Evolutionary conservation across 768 basidiomycete species (phyloP), one percentile per base, ranked within the genome.

Genomic region (Collybiopsis luxurians): DNA sequence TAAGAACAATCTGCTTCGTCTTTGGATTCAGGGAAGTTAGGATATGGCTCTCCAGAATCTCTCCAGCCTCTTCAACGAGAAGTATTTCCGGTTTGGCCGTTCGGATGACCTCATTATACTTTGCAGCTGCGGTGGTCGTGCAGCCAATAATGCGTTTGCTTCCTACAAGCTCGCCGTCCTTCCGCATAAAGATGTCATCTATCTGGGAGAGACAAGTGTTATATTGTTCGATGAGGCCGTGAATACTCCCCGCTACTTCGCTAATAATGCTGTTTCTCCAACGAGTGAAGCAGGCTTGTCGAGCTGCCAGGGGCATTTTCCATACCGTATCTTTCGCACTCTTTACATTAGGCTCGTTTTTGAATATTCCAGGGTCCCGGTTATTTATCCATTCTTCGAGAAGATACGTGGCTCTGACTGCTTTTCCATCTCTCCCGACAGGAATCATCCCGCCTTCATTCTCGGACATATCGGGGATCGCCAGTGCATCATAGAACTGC

Each of bases 61-160:
- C 87, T 6, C 87, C 87, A 0, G 87, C 87, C 67, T 89, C 87
- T 62, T 89, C 87, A 1, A 89, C 86, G 1, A 89, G 71, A 3
- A 89, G 65, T 1, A 89, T 75, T 7, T 75, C 73, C 0, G 85
- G 82, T 1, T 68, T 66, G 5, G 74, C 78, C 0, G 72, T 73
- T 28, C 72, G 77, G 26, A 89, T 77, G 12, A 70, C 70, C 2
- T 75, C 68, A 0, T 70, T 68, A 61, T 80, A 86, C 66, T 82
- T 89, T 0, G 87, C 87, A 0, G 87, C 87, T 1, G 76, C 86
- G 0, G 87, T 87, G 0, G 87, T 89, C 0, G 87, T 89, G 58
- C 86, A 87, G 0, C 79, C 87, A 12, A 88, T 82, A 52, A 89
- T 79, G 2, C 81, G 69, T 65, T 83, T 85, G 40, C 54, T 67